Conservation (phyloP, 2,329 filamentous ascomycete species). For the Raffaelea albimanens region DNA sequence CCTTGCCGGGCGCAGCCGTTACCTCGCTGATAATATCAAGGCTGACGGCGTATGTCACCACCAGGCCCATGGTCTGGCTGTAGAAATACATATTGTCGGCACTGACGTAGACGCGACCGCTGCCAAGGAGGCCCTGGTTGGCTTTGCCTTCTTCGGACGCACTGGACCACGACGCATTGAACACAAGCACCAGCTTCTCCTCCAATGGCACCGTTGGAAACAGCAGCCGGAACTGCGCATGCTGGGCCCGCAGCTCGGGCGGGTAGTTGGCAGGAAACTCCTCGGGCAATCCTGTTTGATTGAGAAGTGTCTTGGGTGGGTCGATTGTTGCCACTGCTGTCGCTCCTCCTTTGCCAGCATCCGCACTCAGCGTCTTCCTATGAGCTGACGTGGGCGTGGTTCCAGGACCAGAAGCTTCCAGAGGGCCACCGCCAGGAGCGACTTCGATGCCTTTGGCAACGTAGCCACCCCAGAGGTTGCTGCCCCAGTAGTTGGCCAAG, state of each 20-base stretch:
- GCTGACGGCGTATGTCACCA: conserved; percentile 70
- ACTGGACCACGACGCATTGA: conserved; percentile 76
- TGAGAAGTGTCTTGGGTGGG: background rate
- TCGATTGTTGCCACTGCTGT: too few species aligned
- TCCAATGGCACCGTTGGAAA: conserved; percentile 72
- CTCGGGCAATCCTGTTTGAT: too few species aligned
- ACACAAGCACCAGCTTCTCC: conserved; percentile 83
- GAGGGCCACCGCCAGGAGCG: background rate
- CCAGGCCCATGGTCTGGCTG: conserved; percentile 84
- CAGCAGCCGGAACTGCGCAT: conserved; percentile 84
- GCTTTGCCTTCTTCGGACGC: conserved; percentile 34
- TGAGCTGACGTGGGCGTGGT: conserved; percentile 16
- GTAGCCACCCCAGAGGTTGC: conserved; percentile 57
- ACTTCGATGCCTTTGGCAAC: conserved; percentile 13
- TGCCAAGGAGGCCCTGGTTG: conserved; percentile 46
- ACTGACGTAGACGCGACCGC: conserved; percentile 78
- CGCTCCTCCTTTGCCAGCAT: conserved; percentile 23
- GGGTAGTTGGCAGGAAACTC: conserved; percentile 71
- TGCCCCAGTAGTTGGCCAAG: conserved; percentile 91
- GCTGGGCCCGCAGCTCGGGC: conserved; percentile 70
- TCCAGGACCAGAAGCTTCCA: too few species aligned
- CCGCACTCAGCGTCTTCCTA: conserved; percentile 35
- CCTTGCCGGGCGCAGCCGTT: conserved; percentile 77
- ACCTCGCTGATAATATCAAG: conserved; percentile 77
- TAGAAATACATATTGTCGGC: conserved; percentile 89